Evolutionary conservation across 2,329 filamentous ascomycete genomes (phyloP).

Genomic region (Onygenales sp.): DNA sequence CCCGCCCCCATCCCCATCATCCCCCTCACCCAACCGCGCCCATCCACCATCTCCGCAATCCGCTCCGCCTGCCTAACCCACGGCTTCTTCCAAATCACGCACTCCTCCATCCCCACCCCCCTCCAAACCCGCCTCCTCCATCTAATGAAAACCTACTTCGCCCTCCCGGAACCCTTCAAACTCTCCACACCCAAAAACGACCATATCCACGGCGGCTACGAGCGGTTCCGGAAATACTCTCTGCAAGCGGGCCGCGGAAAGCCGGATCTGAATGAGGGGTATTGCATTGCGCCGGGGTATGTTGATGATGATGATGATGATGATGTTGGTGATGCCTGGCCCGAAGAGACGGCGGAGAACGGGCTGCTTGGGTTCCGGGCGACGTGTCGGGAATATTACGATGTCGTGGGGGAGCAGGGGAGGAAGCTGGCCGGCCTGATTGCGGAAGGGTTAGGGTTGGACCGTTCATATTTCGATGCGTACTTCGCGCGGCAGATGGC

Average conservation of each 20-base stretch:
- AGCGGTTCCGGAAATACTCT: neutral
- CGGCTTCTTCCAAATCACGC: neutral
- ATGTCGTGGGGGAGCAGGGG: neutral
- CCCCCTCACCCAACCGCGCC: neutral
- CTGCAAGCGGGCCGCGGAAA: neutral
- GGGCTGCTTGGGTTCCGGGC: neutral
- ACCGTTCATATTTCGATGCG: neutral
- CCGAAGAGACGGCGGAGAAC: neutral
- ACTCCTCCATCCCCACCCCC: neutral
- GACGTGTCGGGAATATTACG: neutral
- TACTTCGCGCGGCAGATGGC: slow-evolving; percentile 1
- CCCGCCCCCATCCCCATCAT: neutral
- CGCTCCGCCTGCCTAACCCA: neutral
- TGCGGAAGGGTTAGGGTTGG: neutral
- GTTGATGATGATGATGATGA: neutral
- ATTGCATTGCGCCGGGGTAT: neutral
- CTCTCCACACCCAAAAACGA: neutral
- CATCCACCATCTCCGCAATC: neutral
- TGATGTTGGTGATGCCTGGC: neutral
- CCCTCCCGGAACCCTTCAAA: neutral
- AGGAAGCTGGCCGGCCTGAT: neutral
- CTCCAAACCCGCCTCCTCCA: neutral
- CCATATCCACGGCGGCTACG: slow-evolving; percentile 1
- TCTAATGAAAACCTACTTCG: slow-evolving; percentile 1
- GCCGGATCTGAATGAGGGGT: slow-evolving; percentile 2